Evolutionary conservation across 192 early-diverging fungal genomes (phyloP), one percentile per base, ranked within the genome.

Genomic region (Globomyces pollinis-pini): DNA sequence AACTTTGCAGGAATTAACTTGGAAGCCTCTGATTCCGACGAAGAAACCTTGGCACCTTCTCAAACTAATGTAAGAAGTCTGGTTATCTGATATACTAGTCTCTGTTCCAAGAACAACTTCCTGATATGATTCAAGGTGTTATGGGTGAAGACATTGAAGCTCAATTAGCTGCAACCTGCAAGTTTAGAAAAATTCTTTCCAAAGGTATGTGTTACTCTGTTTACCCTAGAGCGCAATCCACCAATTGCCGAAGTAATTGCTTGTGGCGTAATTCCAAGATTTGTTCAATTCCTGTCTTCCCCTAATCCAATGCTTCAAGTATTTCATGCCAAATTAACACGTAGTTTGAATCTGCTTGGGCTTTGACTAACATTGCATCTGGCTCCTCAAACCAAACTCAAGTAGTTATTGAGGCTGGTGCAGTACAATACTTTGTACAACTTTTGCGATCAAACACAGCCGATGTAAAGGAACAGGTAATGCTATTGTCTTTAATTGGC

Each of bases 341-440:
- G 63, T 70, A 88, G 93, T 98, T 98, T 72, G 96, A 98, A 71
- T 91, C 96, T 42, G 93, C 93, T 21, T 98, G 96, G 96, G 96
- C 96, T 16, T 76, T 98, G 67, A 98, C 96, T 61, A 98, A 98
- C 77, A 98, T 98, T 71, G 96, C 96, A 7, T 96, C 94, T 0
- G 96, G 96, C 35, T 87, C 91, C 8, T 91, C 93, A 6, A 65
- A 81, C 60, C 94, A 98, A 75, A 98, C 96, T 11, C 81, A 91
- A 71, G 86, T 88, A 49, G 93, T 98, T 8, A 92, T 98, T 55
- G 84, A 93, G n/a, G 73, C 84, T 44, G 88, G 88, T 39, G 94
- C 96, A 13, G 89, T 98, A 20, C 93, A 91, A 41, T 74, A 86
- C 34, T 98, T 98, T 66, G 84, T 96, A 44, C 77, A 88, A 74